These are phyloP conservation scores for Ceratobasidium sp. DNA, from an alignment of 1,284 basidiomycete genomes.

Conservation along the genomic window DNA sequence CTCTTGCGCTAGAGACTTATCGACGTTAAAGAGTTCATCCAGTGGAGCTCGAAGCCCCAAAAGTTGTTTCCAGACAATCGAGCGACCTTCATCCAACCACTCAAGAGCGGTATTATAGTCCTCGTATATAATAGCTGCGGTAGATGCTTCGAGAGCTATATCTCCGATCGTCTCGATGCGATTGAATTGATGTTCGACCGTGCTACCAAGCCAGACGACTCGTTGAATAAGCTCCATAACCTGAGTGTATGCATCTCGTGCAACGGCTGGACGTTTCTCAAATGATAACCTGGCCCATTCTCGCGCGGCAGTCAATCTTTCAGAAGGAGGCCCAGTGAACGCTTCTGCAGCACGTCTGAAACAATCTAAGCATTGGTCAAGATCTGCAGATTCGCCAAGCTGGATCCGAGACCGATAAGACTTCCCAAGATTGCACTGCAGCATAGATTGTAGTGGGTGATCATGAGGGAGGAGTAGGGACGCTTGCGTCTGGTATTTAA, in stretches of 20 bases:
- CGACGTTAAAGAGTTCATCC: background rate
- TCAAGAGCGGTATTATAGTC: background rate
- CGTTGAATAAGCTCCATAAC: background rate
- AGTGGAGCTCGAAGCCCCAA: background rate
- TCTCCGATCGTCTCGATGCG: background rate
- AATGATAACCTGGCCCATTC: background rate
- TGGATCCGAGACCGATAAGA: background rate
- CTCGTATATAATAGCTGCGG: background rate
- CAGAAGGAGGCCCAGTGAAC: background rate
- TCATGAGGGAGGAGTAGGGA: background rate
- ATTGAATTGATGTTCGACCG: background rate
- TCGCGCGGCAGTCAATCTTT: background rate
- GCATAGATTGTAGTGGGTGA: background rate
- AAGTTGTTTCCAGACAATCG: constrained; percentile 2
- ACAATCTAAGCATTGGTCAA: background rate
- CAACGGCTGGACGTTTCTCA: background rate
- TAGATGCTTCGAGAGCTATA: background rate
- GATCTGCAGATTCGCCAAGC: background rate
- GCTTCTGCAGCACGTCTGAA: background rate
- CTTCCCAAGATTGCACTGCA: background rate
- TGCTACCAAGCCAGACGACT: constrained; percentile 13
- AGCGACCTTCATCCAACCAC: background rate
- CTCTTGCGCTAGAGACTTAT: background rate
- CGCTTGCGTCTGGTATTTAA: background rate
- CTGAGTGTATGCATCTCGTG: background rate